phyloP scores from a whole-genome alignment of 1,284 basidiomycete genomes.

The Mrakiaceae sp. region DNA sequence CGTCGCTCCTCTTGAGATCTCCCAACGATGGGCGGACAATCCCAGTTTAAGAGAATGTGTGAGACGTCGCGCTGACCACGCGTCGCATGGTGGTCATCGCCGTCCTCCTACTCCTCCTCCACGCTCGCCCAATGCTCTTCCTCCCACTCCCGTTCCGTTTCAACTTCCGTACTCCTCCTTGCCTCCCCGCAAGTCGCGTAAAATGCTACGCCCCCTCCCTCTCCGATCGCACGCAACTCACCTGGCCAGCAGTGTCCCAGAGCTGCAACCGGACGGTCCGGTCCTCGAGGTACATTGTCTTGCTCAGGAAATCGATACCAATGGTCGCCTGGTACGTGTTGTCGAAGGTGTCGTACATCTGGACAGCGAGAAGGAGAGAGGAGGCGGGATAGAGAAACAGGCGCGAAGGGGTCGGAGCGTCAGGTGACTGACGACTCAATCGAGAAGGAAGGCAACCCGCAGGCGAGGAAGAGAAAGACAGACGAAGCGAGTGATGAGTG shows the following conservation, averaged over 20 bases:
- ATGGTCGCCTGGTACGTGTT: constrained; percentile 99
- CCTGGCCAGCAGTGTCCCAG: constrained; percentile 98
- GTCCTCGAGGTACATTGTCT: constrained; percentile 99
- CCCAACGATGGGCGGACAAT: no score
- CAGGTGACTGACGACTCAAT: no score
- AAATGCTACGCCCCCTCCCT: background rate
- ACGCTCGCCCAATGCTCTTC: no score
- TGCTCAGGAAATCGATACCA: constrained; percentile 98
- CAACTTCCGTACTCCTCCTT: no score
- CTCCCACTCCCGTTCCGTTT: no score
- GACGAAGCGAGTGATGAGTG: constrained; percentile 83
- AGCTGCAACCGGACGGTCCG: constrained; percentile 93
- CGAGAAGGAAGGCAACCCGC: background rate
- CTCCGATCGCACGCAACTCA: constrained; percentile 30
- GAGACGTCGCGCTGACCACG: no score
- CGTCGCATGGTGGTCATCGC: no score
- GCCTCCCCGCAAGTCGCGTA: background rate
- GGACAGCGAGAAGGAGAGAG: constrained; percentile 4
- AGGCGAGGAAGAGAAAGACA: constrained; percentile 9
- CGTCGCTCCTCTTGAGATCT: no score
- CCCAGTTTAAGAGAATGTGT: no score
- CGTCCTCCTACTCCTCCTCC: no score
- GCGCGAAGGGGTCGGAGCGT: background rate
- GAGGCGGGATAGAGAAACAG: no score
- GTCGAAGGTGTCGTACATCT: constrained; percentile 99